These are phyloP conservation scores for Heracleum sosnowskyi DNA, from an alignment of 129 eudicot species.

Conservation along the genomic window DNA sequence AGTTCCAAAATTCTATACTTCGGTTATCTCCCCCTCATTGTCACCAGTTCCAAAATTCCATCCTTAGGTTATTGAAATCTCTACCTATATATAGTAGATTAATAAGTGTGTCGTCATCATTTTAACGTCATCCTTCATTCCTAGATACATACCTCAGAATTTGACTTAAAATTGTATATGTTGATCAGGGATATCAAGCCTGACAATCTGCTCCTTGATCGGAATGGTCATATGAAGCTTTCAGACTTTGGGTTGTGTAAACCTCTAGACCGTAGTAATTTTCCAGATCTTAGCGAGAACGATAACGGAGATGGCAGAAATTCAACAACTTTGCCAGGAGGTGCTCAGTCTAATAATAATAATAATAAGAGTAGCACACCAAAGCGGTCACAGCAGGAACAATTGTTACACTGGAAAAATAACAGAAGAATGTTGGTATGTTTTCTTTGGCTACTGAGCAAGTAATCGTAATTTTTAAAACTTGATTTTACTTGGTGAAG, in stretches of 20 bases:
- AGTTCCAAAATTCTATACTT: background rate
- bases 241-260: slow-evolving; percentile 23
- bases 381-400: slow-evolving; percentile 18
- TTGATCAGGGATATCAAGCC: slow-evolving; percentile 20
- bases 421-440: slow-evolving; percentile 24
- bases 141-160: background rate
- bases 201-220: slow-evolving; percentile 22
- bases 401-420: slow-evolving; percentile 19
- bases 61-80: background rate
- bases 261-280: slow-evolving; percentile 18
- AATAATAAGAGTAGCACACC: background rate
- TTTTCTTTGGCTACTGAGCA: background rate
- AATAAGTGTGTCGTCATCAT: background rate
- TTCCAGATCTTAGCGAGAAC: slow-evolving; percentile 16
- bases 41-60: background rate
- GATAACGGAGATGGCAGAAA: slow-evolving; percentile 16
- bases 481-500: background rate
- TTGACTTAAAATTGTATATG: background rate
- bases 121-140: background rate
- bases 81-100: background rate
- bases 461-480: background rate
- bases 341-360: slow-evolving; percentile 9
- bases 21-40: background rate
- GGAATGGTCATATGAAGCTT: slow-evolving; percentile 23
- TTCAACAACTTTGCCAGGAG: background rate